Percentiles rank a stretch among this genome's conserved stretches.
These are phyloP conservation scores for Barnettozyma pratensis DNA, from an alignment of 805 yeast genomes.

Conservation along the genomic window DNA sequence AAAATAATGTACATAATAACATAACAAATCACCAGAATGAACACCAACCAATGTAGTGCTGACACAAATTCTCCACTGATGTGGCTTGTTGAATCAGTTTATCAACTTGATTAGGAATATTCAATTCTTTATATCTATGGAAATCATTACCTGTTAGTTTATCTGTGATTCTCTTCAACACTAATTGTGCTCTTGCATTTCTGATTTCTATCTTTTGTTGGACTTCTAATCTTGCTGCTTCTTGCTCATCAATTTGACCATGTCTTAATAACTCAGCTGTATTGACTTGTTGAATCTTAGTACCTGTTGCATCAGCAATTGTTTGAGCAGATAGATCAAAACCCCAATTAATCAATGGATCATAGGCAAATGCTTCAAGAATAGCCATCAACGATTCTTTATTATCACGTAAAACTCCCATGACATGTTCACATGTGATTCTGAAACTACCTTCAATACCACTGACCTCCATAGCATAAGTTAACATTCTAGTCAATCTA, in stretches of 20 bases:
- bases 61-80: slow-evolving; percentile 90
- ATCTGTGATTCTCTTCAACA: slow-evolving; percentile 83
- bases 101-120: slow-evolving; percentile 88
- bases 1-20: slow-evolving; percentile 1
- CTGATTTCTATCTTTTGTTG: slow-evolving; percentile 69
- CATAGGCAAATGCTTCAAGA: slow-evolving; percentile 96
- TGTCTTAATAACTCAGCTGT: slow-evolving; percentile 65
- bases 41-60: slow-evolving; percentile 98
- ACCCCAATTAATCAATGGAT: slow-evolving; percentile 98
- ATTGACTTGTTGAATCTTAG: slow-evolving; percentile 59
- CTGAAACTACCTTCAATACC: slow-evolving; percentile 98
- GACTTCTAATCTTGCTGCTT: slow-evolving; percentile 63
- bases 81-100: slow-evolving; percentile 94
- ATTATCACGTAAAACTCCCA: slow-evolving; percentile 90
- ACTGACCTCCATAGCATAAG: slow-evolving; percentile 98
- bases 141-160: slow-evolving; percentile 94
- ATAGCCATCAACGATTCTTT: slow-evolving; percentile 97
- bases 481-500: slow-evolving; percentile 92
- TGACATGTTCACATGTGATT: slow-evolving; percentile 94
- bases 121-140: slow-evolving; percentile 60
- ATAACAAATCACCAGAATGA: slow-evolving; percentile 75
- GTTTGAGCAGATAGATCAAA: slow-evolving; percentile 86
- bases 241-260: slow-evolving; percentile 73
- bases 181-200: slow-evolving; percentile 87
- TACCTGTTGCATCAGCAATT: slow-evolving; percentile 68